phyloP scores from a whole-genome alignment of 2,329 filamentous ascomycete genomes.

The Colletotrichum sp. region DNA sequence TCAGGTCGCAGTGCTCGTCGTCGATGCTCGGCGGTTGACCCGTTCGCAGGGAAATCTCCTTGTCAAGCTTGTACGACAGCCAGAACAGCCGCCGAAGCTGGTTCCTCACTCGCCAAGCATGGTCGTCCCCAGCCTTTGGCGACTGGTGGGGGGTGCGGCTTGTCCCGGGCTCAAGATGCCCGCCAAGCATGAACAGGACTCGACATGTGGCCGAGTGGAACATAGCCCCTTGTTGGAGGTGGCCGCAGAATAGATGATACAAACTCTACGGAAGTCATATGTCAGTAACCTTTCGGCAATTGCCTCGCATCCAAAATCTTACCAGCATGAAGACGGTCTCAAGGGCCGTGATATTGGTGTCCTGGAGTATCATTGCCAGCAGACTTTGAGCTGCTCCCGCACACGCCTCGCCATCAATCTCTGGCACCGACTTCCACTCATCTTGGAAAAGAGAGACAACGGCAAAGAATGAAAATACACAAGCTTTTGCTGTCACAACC shows the following conservation, averaged over 20 bases:
- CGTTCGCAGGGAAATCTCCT: conserved; percentile 58
- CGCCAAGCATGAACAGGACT: conserved; percentile 54
- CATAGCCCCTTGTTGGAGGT: conserved; percentile 49
- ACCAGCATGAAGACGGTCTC: conserved; percentile 56
- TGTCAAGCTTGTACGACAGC: conserved; percentile 60
- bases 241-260: conserved; percentile 50
- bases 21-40: conserved; percentile 56
- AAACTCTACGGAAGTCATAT: conserved; percentile 33
- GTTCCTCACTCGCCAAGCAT: conserved; percentile 29
- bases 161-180: conserved; percentile 34
- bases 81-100: conserved; percentile 54
- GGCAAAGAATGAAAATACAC: conserved; percentile 53
- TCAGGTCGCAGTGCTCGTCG: conserved; percentile 58
- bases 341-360: conserved; percentile 46
- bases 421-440: conserved; percentile 1
- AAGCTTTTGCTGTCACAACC: conserved; percentile 44
- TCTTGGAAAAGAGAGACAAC: conserved; percentile 33
- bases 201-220: conserved; percentile 51
- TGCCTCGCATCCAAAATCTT: conserved; percentile 24
- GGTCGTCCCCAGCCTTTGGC: not conserved
- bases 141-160: conserved; percentile 20
- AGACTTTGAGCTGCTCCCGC: conserved; percentile 46
- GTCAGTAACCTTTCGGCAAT: not conserved
- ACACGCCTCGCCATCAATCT: conserved; percentile 44
- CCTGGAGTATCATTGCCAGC: conserved; percentile 45